Conservation (phyloP, 2,329 filamentous ascomycete species). For the Phialophora verrucosa region DNA sequence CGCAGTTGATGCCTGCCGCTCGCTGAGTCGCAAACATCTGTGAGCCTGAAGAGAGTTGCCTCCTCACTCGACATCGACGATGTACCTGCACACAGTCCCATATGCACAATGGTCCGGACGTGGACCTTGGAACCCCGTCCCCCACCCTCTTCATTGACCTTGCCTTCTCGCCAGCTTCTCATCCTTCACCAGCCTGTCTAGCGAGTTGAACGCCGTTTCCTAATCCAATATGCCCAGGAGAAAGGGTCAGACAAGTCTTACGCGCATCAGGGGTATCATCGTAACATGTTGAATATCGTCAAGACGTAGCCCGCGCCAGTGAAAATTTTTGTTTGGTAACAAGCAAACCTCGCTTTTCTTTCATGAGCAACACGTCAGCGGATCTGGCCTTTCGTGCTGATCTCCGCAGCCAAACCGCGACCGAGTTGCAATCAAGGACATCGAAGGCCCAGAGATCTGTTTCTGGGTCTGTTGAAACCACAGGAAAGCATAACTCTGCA, state of each 20-base stretch:
- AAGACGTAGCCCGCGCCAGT: constrained; percentile 35
- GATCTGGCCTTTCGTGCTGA: neutral
- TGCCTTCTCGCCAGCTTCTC: constrained; percentile 4
- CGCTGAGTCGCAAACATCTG: neutral
- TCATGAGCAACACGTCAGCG: constrained; percentile 10
- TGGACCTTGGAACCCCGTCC: neutral
- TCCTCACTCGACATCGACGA: neutral
- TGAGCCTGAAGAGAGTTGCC: neutral
- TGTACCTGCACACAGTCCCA: neutral
- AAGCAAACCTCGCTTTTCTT: constrained; percentile 20
- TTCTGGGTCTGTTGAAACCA: constrained; percentile 36
- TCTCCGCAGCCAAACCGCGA: constrained; percentile 7
- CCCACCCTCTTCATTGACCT: neutral
- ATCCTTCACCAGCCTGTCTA: constrained; percentile 9
- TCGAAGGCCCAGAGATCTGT: constrained; percentile 4
- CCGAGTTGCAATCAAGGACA: constrained; percentile 13
- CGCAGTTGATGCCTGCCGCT: constrained; percentile 8
- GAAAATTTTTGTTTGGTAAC: constrained; percentile 18
- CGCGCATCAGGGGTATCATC: constrained; percentile 35
- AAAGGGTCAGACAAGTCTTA: constrained; percentile 27
- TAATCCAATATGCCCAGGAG: constrained; percentile 18
- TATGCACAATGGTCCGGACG: neutral
- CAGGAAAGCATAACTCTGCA: constrained; percentile 20
- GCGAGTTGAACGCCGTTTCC: constrained; percentile 33
- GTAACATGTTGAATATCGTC: constrained; percentile 39